phyloP scores from a whole-genome alignment of 2,329 filamentous ascomycete species.

The Penicillium sp. region DNA sequence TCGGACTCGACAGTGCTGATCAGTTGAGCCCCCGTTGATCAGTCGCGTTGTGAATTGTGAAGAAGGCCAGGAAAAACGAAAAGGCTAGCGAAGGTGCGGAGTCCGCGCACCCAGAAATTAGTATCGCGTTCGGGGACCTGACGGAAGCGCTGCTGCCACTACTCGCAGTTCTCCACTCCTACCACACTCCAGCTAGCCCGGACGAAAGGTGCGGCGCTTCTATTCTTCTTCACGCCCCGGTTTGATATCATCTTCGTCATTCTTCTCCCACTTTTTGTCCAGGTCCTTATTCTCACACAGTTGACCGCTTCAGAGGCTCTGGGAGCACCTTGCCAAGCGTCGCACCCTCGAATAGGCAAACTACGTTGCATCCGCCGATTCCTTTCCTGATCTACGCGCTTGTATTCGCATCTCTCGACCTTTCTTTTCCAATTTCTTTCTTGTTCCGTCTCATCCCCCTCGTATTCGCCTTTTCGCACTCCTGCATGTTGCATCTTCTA shows the following conservation, averaged over 20 bases:
- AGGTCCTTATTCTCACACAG: neutral
- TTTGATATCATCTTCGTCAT: slow-evolving; percentile 1
- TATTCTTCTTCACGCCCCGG: slow-evolving; percentile 3
- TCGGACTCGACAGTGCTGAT: neutral
- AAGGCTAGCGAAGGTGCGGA: neutral
- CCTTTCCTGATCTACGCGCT: slow-evolving; percentile 10
- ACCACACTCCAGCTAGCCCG: neutral
- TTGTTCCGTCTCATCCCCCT: neutral
- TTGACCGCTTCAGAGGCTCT: slow-evolving; percentile 19
- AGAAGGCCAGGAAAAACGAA: neutral
- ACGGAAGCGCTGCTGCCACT: slow-evolving; percentile 7
- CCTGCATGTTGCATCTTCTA: neutral
- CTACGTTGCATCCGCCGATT: slow-evolving; percentile 6
- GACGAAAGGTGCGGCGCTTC: slow-evolving; percentile 5
- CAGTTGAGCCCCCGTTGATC: slow-evolving; percentile 12
- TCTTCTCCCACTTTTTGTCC: neutral
- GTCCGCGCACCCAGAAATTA: neutral
- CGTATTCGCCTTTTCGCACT: neutral
- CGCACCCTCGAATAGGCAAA: neutral
- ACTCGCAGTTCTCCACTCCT: slow-evolving; percentile 7
- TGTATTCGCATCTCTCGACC: slow-evolving; percentile 5
- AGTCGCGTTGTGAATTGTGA: slow-evolving; percentile 6
- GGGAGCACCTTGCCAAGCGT: slow-evolving; percentile 12
- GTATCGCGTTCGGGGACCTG: slow-evolving; percentile 3
- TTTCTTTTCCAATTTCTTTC: slow-evolving; percentile 2